A percentile compares a stretch with the other conserved stretches of the same genome.
These are phyloP conservation scores for Platanthera guangdongensis DNA, from an alignment of 106 monocot species.

Conservation along the genomic window DNA sequence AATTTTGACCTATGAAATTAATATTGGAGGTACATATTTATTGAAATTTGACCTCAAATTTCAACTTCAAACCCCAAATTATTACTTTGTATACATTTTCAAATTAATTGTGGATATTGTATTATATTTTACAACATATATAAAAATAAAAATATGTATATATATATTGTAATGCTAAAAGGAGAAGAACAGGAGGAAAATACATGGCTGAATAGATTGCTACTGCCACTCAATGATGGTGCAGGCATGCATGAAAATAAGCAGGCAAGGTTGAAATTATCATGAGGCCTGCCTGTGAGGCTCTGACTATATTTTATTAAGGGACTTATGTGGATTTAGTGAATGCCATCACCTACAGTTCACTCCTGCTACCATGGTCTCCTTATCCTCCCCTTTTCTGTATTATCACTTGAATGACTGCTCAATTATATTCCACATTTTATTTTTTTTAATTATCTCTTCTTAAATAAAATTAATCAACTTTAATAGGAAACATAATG, in stretches of 20 bases:
- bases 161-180: not conserved
- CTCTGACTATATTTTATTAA: not conserved
- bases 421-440: too few species aligned
- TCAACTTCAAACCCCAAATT: too few species aligned
- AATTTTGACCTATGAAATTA: too few species aligned
- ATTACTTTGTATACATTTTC: too few species aligned
- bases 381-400: not conserved
- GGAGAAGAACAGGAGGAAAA: not conserved
- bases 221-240: not conserved
- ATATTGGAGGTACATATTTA: too few species aligned
- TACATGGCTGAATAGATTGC: not conserved
- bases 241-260: conserved; percentile 2
- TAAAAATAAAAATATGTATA: too few species aligned
- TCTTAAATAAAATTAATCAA: too few species aligned
- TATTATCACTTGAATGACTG: not conserved
- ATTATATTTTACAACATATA: too few species aligned
- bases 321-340: not conserved
- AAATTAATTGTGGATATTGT: too few species aligned
- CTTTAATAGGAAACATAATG: too few species aligned
- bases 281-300: not conserved
- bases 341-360: not conserved
- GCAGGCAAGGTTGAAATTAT: not conserved
- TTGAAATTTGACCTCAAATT: too few species aligned
- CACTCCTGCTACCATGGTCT: not conserved
- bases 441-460: too few species aligned